These are phyloP conservation scores for Albatrellus ellisii DNA, from an alignment of 768 basidiomycete species.

Conservation along the genomic window DNA sequence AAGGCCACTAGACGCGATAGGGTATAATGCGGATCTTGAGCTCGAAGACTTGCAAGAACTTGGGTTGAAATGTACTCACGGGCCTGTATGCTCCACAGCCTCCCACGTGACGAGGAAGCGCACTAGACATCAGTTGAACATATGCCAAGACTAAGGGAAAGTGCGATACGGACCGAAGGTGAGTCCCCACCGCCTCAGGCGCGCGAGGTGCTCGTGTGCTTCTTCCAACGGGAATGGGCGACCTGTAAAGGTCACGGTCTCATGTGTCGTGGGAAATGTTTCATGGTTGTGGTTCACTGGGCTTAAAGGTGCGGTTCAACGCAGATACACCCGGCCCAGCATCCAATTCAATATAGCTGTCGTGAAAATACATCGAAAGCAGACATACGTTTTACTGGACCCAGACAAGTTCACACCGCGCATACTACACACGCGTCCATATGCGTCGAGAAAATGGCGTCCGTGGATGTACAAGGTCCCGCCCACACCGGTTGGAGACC, in stretches of 20 bases:
- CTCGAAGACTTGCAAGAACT: too few species aligned
- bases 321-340: too few species aligned
- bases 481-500: constrained; percentile 45
- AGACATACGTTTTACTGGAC: constrained; percentile 62
- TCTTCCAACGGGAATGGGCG: constrained; percentile 86
- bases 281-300: constrained; percentile 57
- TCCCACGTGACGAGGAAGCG: constrained; percentile 96
- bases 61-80: constrained; percentile 37
- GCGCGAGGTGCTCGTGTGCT: constrained; percentile 71
- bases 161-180: constrained; percentile 54
- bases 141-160: neutral
- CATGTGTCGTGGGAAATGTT: constrained; percentile 51
- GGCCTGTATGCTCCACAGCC: constrained; percentile 86
- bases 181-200: constrained; percentile 78
- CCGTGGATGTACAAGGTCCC: constrained; percentile 48
- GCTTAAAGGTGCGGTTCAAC: too few species aligned
- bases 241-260: constrained; percentile 71
- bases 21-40: neutral
- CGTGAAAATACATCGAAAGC: too few species aligned
- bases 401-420: constrained; percentile 84
- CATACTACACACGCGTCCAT: constrained; percentile 68
- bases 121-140: constrained; percentile 29
- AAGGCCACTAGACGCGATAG: constrained; percentile 38
- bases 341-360: too few species aligned
- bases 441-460: constrained; percentile 69